A percentile compares a stretch with the other conserved stretches of the same genome.
Conservation (phyloP, 108 stramenopile species). For the Skeletonema potamos region DNA sequence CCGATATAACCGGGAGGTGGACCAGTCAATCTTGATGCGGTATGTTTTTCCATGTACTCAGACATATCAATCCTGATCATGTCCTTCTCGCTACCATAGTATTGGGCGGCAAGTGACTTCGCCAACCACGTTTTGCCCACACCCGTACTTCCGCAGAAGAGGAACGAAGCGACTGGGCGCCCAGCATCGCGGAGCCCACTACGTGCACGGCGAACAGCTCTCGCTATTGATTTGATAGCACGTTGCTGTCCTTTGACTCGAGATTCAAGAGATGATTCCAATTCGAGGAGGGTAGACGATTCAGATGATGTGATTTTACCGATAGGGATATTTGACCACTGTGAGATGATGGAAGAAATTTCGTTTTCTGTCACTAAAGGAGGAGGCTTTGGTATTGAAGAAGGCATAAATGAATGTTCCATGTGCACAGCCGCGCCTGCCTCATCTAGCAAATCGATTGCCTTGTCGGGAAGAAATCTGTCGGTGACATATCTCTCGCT, state of each 20-base stretch:
- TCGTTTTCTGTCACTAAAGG: slow-evolving; percentile 93
- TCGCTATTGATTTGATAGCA: slow-evolving; percentile 87
- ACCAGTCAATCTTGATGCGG: slow-evolving; percentile 92
- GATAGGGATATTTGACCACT: slow-evolving; percentile 94
- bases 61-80: slow-evolving; percentile 98
- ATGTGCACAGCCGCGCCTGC: slow-evolving; percentile 92
- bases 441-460: slow-evolving; percentile 98
- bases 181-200: slow-evolving; percentile 89
- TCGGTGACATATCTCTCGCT: slow-evolving; percentile 96
- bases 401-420: slow-evolving; percentile 82
- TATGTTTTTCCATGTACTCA: slow-evolving; percentile 94
- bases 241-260: slow-evolving; percentile 94
- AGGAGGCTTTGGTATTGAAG: slow-evolving; percentile 89
- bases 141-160: slow-evolving; percentile 95
- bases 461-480: slow-evolving; percentile 82
- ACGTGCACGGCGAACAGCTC: slow-evolving; percentile 88
- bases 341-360: slow-evolving; percentile 88
- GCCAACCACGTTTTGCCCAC: slow-evolving; percentile 93
- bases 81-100: slow-evolving; percentile 86
- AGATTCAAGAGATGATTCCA: slow-evolving; percentile 78
- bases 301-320: slow-evolving; percentile 88
- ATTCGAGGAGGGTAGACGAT: slow-evolving; percentile 87
- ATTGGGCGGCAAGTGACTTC: slow-evolving; percentile 92
- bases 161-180: slow-evolving; percentile 89
- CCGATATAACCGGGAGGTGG: slow-evolving; percentile 92